Base-by-base conservation (phyloP, 1,284 basidiomycete genomes). In the Crucibulum parvulum region DNA sequence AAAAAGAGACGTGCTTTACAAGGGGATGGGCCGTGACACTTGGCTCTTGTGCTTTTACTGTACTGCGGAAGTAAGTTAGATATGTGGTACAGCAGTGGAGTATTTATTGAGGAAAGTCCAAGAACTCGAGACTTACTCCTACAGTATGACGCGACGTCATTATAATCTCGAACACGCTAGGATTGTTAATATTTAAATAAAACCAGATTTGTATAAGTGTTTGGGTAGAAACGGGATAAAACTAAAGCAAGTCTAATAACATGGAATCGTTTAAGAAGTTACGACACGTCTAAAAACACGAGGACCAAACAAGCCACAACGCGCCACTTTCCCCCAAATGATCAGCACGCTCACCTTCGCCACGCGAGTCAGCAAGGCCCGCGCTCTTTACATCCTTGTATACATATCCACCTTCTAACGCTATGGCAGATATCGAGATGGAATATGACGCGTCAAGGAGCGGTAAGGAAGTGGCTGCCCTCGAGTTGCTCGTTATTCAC, bases 11-110 rank as follows among this genome's bases (percentile, higher is more conserved):
- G 37, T 57, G 80, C 82, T 38, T 82, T 82, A 73, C 91, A 92
- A 7, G 87, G 84, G 2, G 79, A 64, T 10, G 83, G 81, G 0
- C 87, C 88, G 72, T 88, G 84, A 70, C 91, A 93, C 64, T 86
- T 86, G 2, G 88, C 88, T 55, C 85, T 81, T 8, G 82, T 79
- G 60, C 86, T 90, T 75, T 85, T 90, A 74, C 87, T 89, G 64
- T 93, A 93, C 90, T 92, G 65, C 37, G 55, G 16, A 37, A 37
- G 18, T n/a, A 43, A 38, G 36, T 31, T 9, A 58, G 3, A 24
- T 52, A 51, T 18, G 34, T 16, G 15, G 24, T n/a, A 18, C 47
- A 48, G 3, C 15, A 31, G 47, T n/a, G 11, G 24, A 11, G 47
- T 11, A 48, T 48, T 54, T 5, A 15, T 35, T 36, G 18, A 56